phyloP scores from a whole-genome alignment of 208 protist genomes.

The Kentomonas sorsogonicus region DNA sequence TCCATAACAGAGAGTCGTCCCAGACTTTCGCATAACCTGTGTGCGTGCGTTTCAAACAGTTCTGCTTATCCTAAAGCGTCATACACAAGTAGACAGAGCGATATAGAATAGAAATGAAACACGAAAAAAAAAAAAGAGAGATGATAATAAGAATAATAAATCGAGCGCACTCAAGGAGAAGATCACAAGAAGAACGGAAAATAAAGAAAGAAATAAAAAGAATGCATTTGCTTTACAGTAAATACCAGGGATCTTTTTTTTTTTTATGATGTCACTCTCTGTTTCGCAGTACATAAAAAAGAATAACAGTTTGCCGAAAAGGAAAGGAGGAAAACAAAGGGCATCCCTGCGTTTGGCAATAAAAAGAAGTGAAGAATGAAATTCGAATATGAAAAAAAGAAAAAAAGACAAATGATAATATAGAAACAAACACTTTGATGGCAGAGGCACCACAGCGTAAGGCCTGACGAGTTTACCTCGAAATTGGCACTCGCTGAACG shows the following conservation, averaged over 20 bases:
- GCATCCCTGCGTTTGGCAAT: neutral
- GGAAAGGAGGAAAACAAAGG: neutral
- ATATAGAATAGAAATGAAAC: conserved; percentile 8
- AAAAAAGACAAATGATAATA: neutral
- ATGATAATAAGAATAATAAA: conserved; percentile 10
- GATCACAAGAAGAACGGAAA: conserved; percentile 48
- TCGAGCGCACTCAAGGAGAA: conserved; percentile 35
- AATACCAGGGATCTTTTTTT: neutral
- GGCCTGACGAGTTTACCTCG: too few species aligned
- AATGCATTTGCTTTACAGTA: neutral
- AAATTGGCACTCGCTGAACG: too few species aligned
- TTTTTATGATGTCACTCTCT: too few species aligned
- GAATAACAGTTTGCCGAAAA: too few species aligned
- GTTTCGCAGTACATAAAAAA: too few species aligned
- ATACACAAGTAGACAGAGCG: neutral
- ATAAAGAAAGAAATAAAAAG: conserved; percentile 7
- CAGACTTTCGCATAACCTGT: neutral
- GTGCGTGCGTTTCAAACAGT: conserved; percentile 4
- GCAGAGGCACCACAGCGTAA: too few species aligned
- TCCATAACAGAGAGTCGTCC: neutral
- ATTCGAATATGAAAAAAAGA: conserved; percentile 1
- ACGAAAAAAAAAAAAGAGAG: conserved; percentile 10
- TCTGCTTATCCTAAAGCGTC: conserved; percentile 1
- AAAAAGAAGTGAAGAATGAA: conserved; percentile 9
- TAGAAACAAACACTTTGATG: too few species aligned